Base-by-base conservation (phyloP, 1,139 yeast genomes). In the Debaryomyces robertsiae region DNA sequence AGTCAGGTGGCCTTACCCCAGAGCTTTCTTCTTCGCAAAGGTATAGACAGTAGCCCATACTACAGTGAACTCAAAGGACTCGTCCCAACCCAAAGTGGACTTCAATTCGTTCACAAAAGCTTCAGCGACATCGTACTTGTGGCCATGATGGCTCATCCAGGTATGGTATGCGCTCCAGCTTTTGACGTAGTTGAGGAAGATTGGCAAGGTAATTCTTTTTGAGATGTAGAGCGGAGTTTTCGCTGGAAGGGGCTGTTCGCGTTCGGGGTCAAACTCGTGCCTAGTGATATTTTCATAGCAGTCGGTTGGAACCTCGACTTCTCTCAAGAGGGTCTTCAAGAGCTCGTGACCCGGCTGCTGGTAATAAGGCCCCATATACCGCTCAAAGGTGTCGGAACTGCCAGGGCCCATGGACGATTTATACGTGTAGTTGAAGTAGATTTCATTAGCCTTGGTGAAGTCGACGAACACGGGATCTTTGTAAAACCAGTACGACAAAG, bases 401-500 rank as follows among this genome's bases (percentile, higher is more conserved):
- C 50, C 55, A 24, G 54, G 52, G 11, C 53, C 57, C 6, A 47
- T 40, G 1, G 63, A 57, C 3, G 65, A 59, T 27, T 65, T 73
- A 41, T 77, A 67, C 27, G 76, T 63, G 41, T 67, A 68, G 17
- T 65, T 61, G 25, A 58, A 50, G 36, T 68, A 65, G 17, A 73
- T 57, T 34, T 67, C 64, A 38, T 74, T 68, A 1, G 79, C 79
- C 36, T 54, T 47, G 1, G 77, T 73, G 33, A 50, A 57, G 5
- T 64, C 74, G 15, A 67, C 58, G 45, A 78, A 76, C 1, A 72
- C 61, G 0, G 89, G 88, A 53, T 87, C 93, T 30, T 77, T 77
- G 55, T 88, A 88, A n/a, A 86, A 85, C 87, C 93, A 87, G 50
- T 77, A 78, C 0, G 89, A 85, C 38, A 88, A 61, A 1, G 87